Evolutionary conservation across 2,329 filamentous ascomycete genomes (phyloP), one percentile per base, ranked within the genome.

Genomic region (Coniochaeta hoffmannii): DNA sequence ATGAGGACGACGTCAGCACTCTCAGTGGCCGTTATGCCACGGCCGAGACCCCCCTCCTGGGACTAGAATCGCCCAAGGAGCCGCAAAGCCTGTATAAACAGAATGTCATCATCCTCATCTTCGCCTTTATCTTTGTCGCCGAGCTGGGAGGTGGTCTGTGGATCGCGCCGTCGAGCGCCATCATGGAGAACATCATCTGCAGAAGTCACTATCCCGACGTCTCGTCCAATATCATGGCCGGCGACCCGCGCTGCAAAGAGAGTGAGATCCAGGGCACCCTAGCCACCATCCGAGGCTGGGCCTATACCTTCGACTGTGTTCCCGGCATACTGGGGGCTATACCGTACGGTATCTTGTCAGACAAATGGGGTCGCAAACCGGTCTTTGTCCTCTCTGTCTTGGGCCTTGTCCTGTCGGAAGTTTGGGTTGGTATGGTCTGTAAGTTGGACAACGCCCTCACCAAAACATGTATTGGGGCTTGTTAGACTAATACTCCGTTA

Each of bases 101-200:
- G 26, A 58, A 54, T 8, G 63, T 65, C 26, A 58, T 68, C 53
- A 12, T 69, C 8, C 60, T 70, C 38, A 61, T 61, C 58, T 64
- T 71, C 35, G 55, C 60, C 50, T 56, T 65, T 15, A 58, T 80
- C 38, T 67, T 79, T 53, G 59, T 79, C 41, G 59, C 76, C 53
- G 73, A 76, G 51, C 66, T 77, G 12, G 74, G 72, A 57, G 62
- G 57, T 17, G 63, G 57, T 54, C 59, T 68, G 15, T 32, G 56
- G 32, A 36, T 65, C 31, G 70, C 78, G 3, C 76, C 80, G 0
- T 63, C 68, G 46, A 76, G 74, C 52, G 74, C 76, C 54, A 72
- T 83, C 53, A 73, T 78, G 59, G 81, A 85, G 63, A 71, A 73
- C 53, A 73, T 82, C 49, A 73, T 81, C 46, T 84, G 81, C 64